phyloP scores from a whole-genome alignment of 805 yeast genomes.

The Pichia insulana region DNA sequence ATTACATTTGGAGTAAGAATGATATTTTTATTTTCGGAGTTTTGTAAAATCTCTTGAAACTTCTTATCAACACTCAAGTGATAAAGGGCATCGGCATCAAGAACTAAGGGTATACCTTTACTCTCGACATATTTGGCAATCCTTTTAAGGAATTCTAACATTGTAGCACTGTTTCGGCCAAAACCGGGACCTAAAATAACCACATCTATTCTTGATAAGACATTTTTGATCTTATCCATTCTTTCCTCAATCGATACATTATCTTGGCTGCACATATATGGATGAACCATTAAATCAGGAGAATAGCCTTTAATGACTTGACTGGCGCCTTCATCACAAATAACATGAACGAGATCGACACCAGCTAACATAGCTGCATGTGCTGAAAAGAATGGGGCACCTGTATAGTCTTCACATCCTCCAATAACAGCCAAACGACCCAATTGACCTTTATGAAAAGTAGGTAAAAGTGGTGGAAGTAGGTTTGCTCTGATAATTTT shows the following conservation, averaged over 20 bases:
- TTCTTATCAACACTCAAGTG: conserved; percentile 52
- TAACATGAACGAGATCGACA: conserved; percentile 78
- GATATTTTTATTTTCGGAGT: conserved; percentile 44
- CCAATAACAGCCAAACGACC: conserved; percentile 86
- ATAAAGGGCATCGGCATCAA: conserved; percentile 87
- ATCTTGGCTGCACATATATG: conserved; percentile 45
- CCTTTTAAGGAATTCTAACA: conserved; percentile 48
- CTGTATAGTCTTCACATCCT: conserved; percentile 93
- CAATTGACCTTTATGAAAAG: conserved; percentile 82
- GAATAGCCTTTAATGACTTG: conserved; percentile 77
- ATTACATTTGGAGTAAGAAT: conserved; percentile 84
- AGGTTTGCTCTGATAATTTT: conserved; percentile 39
- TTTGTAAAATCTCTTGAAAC: conserved; percentile 27
- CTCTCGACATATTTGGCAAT: conserved; percentile 41
- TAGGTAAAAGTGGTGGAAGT: conserved; percentile 67
- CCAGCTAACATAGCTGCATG: conserved; percentile 81
- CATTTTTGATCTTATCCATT: conserved; percentile 41
- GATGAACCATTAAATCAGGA: conserved; percentile 95
- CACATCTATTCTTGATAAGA: conserved; percentile 65
- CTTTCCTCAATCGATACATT: conserved; percentile 30
- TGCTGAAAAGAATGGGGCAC: conserved; percentile 91
- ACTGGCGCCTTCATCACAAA: conserved; percentile 79
- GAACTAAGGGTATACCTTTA: conserved; percentile 56
- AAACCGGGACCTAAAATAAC: conserved; percentile 91
- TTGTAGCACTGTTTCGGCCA: conserved; percentile 61